phyloP scores from a whole-genome alignment of 1,284 basidiomycete genomes.

The Heterobasidion occidentale region DNA sequence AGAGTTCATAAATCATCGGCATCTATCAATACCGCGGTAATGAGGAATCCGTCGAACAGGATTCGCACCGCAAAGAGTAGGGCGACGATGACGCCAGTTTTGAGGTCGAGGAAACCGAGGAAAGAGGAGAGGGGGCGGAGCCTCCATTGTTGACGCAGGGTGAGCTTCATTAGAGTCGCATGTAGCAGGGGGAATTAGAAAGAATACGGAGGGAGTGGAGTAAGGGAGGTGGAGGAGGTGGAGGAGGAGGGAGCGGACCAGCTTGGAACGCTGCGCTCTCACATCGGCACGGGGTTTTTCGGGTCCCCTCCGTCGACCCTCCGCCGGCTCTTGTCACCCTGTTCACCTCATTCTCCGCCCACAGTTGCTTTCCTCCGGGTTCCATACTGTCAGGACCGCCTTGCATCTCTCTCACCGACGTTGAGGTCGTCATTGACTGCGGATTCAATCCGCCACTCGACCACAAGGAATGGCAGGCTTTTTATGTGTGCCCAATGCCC shows the following conservation, averaged over 20 bases:
- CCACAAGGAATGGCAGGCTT: no score
- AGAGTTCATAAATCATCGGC: constrained; percentile 5
- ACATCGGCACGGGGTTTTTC: no score
- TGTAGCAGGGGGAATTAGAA: background rate
- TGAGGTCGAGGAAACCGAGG: constrained; percentile 80
- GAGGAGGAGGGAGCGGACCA: background rate
- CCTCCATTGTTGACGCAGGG: constrained; percentile 71
- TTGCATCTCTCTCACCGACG: no score
- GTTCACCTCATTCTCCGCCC: no score
- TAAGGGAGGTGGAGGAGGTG: background rate
- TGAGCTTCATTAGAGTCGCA: constrained; percentile 56
- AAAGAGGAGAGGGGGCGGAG: constrained; percentile 77
- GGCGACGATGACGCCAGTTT: constrained; percentile 81
- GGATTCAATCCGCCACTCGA: no score
- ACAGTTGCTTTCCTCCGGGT: no score
- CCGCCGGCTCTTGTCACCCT: no score
- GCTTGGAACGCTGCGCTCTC: no score
- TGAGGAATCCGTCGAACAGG: background rate
- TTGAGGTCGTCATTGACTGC: no score
- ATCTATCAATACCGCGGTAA: background rate
- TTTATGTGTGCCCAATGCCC: no score
- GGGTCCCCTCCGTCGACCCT: no score
- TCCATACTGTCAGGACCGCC: no score
- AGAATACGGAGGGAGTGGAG: background rate
- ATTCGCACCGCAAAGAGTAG: constrained; percentile 72